Evolutionary conservation across 2,329 filamentous ascomycete species (phyloP).

Genomic region (Ascochyta rabiei): DNA sequence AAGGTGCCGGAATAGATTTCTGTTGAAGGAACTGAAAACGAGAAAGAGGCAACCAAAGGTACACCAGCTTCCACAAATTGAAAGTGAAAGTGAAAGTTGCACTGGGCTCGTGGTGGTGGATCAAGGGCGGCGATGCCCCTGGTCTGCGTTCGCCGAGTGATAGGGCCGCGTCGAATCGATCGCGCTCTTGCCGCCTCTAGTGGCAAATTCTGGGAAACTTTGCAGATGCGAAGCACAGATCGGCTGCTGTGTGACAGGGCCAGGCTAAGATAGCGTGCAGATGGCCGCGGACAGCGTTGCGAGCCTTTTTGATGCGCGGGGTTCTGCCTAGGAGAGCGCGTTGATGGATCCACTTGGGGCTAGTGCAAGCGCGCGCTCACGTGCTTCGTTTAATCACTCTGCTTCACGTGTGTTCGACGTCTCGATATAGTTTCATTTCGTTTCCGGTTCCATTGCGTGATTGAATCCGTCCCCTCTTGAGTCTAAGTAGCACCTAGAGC

Average conservation of each 20-base stretch:
- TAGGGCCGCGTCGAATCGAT: constrained; percentile 30
- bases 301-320: neutral
- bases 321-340: constrained; percentile 7
- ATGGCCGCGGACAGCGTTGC: neutral
- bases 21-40: neutral
- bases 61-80: neutral
- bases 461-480: no score
- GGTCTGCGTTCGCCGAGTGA: constrained; percentile 24
- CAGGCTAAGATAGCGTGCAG: neutral
- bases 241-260: constrained; percentile 2
- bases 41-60: neutral
- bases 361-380: constrained; percentile 8
- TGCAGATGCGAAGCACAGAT: constrained; percentile 4
- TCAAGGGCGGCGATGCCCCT: constrained; percentile 32
- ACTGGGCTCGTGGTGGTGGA: constrained; percentile 22
- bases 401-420: no score
- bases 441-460: no score
- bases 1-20: neutral
- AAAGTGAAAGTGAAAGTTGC: constrained; percentile 9
- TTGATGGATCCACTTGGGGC: neutral
- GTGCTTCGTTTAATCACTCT: neutral
- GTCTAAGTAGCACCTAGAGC: no score
- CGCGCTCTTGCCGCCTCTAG: constrained; percentile 33
- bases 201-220: constrained; percentile 31
- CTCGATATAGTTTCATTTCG: no score